Base-by-base conservation (phyloP, 257 asterid genomes). In the Petrea volubilis region DNA sequence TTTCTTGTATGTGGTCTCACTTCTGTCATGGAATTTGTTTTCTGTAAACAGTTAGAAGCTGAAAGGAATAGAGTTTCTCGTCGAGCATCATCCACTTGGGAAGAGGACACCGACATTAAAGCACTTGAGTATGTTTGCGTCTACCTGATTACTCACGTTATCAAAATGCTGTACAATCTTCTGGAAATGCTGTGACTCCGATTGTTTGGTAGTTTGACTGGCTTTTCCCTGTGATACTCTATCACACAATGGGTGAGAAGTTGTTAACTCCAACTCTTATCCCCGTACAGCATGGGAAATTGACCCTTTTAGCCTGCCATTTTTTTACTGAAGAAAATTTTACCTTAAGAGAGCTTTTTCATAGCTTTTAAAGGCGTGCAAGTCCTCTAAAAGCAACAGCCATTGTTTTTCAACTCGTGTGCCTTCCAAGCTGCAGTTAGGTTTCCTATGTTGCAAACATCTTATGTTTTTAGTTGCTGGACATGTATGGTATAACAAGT, bases 51-150 rank as follows among this genome's bases (percentile, higher is more conserved):
- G 99, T 80, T 87, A 51, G 99, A 95, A 77, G 96, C 89, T 51
- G 99, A 95, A 80, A 81, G 90, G 80, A 90, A 79, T 74, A 87
- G 84, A 85, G 75, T 62, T 78, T 85, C 98, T 81, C 98, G 97
- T 28, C 93, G 99, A 76, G 83, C 96, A 77, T 88, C 97, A 24
- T 81, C 97, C 79, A 84, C 95, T 62, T 95, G 98, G 96, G 98
- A 92, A 81, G 99, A 92, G 82, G 99, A 92, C 51, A 28, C 95
- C 52, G 98, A 95, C 84, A 90, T 95, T 74, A 95, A 88, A 83
- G 71, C 94, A 50, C 98, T 95, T n/a, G 99, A 95, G 99, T 95
- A 95, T 76, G 97, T 66, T 82, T 69, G 21, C 59, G 34, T 46
- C 75, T 51, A 13, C 46, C 60, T 69, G 71, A 29, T 38, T 75